Evolutionary conservation across 805 yeast genomes (phyloP).

Genomic region (Priceomyces fermenticarens): DNA sequence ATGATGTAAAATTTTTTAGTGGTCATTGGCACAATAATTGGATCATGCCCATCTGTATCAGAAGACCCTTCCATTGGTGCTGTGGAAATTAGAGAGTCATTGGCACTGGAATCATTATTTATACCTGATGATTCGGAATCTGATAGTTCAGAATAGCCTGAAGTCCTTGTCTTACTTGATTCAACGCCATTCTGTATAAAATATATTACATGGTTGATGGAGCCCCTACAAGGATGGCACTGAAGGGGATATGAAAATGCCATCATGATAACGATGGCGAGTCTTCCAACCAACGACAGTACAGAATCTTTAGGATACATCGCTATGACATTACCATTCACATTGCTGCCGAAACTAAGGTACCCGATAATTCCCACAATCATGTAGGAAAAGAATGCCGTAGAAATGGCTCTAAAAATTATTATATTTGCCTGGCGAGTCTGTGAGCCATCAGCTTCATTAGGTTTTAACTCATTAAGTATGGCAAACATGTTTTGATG

Average conservation of each 20-base stretch:
- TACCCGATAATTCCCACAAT: slow-evolving; percentile 69
- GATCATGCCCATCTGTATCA: slow-evolving; percentile 45
- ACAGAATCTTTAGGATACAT: slow-evolving; percentile 57
- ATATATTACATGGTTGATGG: slow-evolving; percentile 61
- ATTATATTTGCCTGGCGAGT: slow-evolving; percentile 49
- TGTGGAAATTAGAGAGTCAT: slow-evolving; percentile 39
- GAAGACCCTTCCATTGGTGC: slow-evolving; percentile 47
- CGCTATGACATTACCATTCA: slow-evolving; percentile 65
- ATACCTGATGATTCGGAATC: slow-evolving; percentile 22
- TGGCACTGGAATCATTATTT: slow-evolving; percentile 19
- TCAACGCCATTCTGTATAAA: slow-evolving; percentile 40
- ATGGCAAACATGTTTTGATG: slow-evolving; percentile 79
- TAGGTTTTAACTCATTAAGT: slow-evolving; percentile 58
- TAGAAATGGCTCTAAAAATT: slow-evolving; percentile 50
- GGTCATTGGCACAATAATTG: slow-evolving; percentile 50
- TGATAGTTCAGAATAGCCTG: slow-evolving; percentile 23
- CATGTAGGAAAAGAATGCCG: slow-evolving; percentile 57
- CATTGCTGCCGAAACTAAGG: slow-evolving; percentile 65
- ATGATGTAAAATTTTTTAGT: slow-evolving; percentile 44
- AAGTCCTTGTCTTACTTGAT: slow-evolving; percentile 18
- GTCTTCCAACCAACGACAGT: slow-evolving; percentile 52
- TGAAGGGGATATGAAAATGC: slow-evolving; percentile 73
- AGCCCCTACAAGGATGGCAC: slow-evolving; percentile 78
- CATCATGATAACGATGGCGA: slow-evolving; percentile 68
- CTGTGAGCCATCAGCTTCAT: slow-evolving; percentile 33